phyloP scores from a whole-genome alignment of 371 early-diverging fungal species.

The Modicella reniformis region DNA sequence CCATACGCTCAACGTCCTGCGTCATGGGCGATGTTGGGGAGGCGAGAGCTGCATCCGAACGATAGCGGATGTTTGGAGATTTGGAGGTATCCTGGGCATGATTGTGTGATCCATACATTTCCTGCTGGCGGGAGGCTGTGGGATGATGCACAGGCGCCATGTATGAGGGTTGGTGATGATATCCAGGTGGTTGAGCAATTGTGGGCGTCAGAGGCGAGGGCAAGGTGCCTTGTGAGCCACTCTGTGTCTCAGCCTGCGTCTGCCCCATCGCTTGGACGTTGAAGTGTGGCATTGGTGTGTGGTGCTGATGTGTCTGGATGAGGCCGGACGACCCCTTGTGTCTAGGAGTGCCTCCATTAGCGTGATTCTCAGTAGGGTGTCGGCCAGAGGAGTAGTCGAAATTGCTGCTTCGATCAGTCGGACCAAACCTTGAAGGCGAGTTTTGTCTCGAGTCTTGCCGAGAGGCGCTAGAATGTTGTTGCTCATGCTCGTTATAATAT shows the following conservation, averaged over 20 bases:
- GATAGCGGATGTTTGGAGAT: constrained; percentile 15
- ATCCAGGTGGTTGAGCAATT: constrained; percentile 12
- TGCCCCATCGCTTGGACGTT: constrained; percentile 30
- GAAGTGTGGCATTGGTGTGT: constrained; percentile 50
- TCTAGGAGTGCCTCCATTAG: constrained; percentile 18
- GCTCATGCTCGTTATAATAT: constrained; percentile 13
- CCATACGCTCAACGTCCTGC: constrained; percentile 53
- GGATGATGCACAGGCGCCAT: not conserved
- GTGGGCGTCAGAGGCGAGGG: constrained; percentile 45
- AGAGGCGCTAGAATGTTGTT: constrained; percentile 18
- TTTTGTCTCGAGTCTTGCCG: constrained; percentile 44
- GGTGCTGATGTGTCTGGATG: constrained; percentile 49
- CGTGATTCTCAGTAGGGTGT: constrained; percentile 22
- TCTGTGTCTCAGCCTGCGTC: constrained; percentile 3
- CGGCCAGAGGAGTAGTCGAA: constrained; percentile 29
- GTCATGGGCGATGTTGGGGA: constrained; percentile 49
- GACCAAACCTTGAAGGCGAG: constrained; percentile 47
- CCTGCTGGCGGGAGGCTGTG: constrained; percentile 14
- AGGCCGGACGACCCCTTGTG: constrained; percentile 42
- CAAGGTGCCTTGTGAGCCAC: constrained; percentile 1
- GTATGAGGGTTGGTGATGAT: constrained; percentile 20
- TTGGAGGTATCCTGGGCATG: constrained; percentile 15
- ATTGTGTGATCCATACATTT: constrained; percentile 2
- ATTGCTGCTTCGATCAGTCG: constrained; percentile 33
- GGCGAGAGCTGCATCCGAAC: constrained; percentile 21